These are phyloP conservation scores for Dendrobium officinale DNA, from an alignment of 106 monocot genomes.

Conservation along the genomic window DNA sequence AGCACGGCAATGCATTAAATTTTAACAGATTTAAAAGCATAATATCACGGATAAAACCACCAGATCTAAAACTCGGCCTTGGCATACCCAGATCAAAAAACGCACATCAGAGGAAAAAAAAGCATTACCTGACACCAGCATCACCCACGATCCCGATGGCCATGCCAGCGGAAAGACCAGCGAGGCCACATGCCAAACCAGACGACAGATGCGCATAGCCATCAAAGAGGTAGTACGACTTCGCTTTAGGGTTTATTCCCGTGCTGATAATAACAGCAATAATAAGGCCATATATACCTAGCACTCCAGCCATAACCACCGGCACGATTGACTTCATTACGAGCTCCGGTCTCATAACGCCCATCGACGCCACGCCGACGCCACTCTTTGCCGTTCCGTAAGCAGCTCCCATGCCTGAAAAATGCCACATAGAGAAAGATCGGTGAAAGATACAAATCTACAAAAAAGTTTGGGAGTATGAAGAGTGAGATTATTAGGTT, in stretches of 20 bases:
- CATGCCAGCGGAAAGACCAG: slow-evolving; percentile 28
- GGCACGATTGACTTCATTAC: slow-evolving; percentile 44
- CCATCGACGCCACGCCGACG: slow-evolving; percentile 38
- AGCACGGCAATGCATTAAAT: background rate
- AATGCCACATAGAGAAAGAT: background rate
- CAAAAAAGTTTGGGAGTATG: background rate
- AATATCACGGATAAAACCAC: background rate
- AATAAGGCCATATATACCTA: slow-evolving; percentile 27
- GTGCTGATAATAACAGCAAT: slow-evolving; percentile 49
- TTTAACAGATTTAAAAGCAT: background rate
- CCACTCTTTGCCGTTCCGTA: slow-evolving; percentile 33
- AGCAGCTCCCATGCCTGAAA: slow-evolving; percentile 25
- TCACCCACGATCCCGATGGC: slow-evolving; percentile 34
- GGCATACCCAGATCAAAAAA: background rate
- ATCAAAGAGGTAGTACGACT: slow-evolving; percentile 25
- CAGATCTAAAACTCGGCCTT: background rate
- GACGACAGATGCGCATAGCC: slow-evolving; percentile 37
- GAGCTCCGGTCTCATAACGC: slow-evolving; percentile 29
- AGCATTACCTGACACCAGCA: slow-evolving; percentile 26
- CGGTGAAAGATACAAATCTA: background rate
- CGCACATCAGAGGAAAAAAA: background rate
- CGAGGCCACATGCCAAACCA: slow-evolving; percentile 26
- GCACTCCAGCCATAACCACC: slow-evolving; percentile 34
- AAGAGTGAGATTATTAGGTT: background rate
- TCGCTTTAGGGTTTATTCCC: slow-evolving; percentile 49